Evolutionary conservation across 495 filamentous ascomycete species (phyloP).

Genomic region (Talaromyces proteolyticus): DNA sequence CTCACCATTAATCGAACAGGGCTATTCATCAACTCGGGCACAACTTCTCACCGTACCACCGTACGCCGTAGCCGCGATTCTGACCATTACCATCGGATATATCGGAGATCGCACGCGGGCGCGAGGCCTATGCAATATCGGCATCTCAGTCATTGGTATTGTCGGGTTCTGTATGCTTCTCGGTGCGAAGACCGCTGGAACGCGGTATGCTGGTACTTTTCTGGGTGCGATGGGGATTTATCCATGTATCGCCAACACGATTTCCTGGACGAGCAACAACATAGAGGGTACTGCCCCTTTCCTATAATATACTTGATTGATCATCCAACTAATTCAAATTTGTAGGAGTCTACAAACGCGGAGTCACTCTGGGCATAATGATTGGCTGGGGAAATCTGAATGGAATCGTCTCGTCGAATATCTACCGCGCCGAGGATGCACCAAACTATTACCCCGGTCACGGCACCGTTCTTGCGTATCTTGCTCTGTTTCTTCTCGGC

Average conservation of each 20-base stretch:
- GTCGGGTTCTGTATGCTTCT: conserved; percentile 77
- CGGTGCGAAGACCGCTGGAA: conserved; percentile 45
- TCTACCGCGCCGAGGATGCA: conserved; percentile 48
- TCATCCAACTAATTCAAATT: neutral
- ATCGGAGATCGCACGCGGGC: conserved; percentile 72
- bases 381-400: conserved; percentile 94
- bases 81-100: conserved; percentile 74
- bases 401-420: conserved; percentile 77
- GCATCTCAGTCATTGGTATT: conserved; percentile 63
- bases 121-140: conserved; percentile 79
- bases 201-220: conserved; percentile 81
- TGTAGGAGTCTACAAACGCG: conserved; percentile 77
- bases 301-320: neutral
- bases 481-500: conserved; percentile 52
- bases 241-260: conserved; percentile 85
- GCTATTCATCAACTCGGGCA: conserved; percentile 62
- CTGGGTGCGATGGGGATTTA: conserved; percentile 88
- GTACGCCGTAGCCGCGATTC: conserved; percentile 72
- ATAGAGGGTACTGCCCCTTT: conserved; percentile 50
- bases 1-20: conserved; percentile 28
- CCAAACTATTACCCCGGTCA: conserved; percentile 55
- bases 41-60: conserved; percentile 86
- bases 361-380: conserved; percentile 78
- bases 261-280: conserved; percentile 87
- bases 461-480: conserved; percentile 52